A percentile compares a stretch with the other conserved stretches of the same genome.
These are phyloP conservation scores for Gremmenia infestans DNA, from an alignment of 2,329 filamentous ascomycete genomes.

Conservation along the genomic window DNA sequence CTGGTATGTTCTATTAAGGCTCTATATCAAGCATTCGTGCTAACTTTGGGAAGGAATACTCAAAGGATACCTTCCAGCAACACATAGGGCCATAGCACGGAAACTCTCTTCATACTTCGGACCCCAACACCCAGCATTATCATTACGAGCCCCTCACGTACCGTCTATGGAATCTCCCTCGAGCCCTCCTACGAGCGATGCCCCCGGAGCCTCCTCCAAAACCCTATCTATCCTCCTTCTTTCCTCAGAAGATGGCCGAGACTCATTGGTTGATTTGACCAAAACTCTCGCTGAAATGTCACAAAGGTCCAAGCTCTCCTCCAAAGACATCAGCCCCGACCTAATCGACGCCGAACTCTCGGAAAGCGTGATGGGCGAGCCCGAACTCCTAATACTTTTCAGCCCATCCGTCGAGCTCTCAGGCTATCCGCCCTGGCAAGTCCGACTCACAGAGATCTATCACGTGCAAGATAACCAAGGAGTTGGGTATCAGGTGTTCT, in stretches of 20 bases:
- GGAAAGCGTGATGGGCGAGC: conserved; percentile 76
- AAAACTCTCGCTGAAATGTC: conserved; percentile 94
- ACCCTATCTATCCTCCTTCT: conserved; percentile 67
- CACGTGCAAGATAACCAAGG: conserved; percentile 69
- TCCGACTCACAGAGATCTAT: conserved; percentile 92
- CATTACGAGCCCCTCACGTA: conserved; percentile 66
- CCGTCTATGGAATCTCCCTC: conserved; percentile 49
- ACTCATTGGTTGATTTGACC: conserved; percentile 92
- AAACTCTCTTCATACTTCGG: conserved; percentile 89
- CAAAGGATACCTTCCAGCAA: conserved; percentile 82
- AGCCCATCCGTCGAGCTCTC: conserved; percentile 76
- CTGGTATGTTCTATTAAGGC: conserved; percentile 52
- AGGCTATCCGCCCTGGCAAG: conserved; percentile 95
- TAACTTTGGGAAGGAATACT: conserved; percentile 59
- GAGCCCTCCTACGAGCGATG: conserved; percentile 40
- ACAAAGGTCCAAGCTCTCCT: conserved; percentile 76
- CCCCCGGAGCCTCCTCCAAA: conserved; percentile 34
- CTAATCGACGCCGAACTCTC: conserved; percentile 85
- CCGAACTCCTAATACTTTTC: conserved; percentile 85
- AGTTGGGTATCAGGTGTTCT: conserved; percentile 91
- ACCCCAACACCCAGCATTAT: conserved; percentile 64
- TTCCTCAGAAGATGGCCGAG: conserved; percentile 81
- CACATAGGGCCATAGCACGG: conserved; percentile 71
- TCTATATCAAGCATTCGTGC: not conserved
- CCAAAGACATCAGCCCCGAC: conserved; percentile 77